Evolutionary conservation across 208 protist genomes (phyloP).

Genomic region (Kentomonas sorsogonicus): DNA sequence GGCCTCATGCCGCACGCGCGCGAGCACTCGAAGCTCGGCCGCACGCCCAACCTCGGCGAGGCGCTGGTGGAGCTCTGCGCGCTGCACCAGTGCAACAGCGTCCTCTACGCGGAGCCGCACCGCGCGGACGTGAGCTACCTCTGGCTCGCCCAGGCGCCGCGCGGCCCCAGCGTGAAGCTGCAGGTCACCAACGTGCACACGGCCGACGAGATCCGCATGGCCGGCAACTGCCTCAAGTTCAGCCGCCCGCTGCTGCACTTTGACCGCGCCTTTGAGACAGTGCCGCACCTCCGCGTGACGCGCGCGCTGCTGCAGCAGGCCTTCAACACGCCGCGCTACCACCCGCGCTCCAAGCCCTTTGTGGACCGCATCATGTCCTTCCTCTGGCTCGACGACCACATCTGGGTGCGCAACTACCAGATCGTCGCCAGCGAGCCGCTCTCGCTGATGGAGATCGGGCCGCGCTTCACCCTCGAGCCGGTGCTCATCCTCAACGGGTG

Average conservation of each 20-base stretch:
- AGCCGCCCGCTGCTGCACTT: constrained; percentile 96
- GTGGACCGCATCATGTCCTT: constrained; percentile 98
- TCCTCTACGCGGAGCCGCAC: constrained; percentile 90
- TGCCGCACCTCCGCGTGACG: constrained; percentile 88
- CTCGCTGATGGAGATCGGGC: constrained; percentile 95
- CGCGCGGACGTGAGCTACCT: constrained; percentile 90
- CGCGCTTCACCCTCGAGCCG: constrained; percentile 94
- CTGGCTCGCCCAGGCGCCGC: constrained; percentile 90
- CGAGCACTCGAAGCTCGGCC: constrained; percentile 88
- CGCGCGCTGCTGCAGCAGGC: constrained; percentile 95
- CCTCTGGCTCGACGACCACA: constrained; percentile 93
- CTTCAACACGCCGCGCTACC: constrained; percentile 94
- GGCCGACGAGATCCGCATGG: constrained; percentile 96
- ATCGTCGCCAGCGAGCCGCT: constrained; percentile 62
- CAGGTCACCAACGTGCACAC: constrained; percentile 95
- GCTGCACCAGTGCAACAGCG: constrained; percentile 92
- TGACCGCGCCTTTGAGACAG: constrained; percentile 93
- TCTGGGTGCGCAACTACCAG: constrained; percentile 99
- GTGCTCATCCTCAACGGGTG: constrained; percentile 92
- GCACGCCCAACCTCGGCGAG: constrained; percentile 56
- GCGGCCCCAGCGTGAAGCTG: constrained; percentile 94
- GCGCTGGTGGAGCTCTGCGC: constrained; percentile 86
- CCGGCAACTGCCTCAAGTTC: constrained; percentile 98
- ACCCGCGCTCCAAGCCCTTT: constrained; percentile 98
- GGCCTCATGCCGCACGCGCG: constrained; percentile 93